phyloP scores from a whole-genome alignment of 129 eudicot species.

The Escallonia rubra region DNA sequence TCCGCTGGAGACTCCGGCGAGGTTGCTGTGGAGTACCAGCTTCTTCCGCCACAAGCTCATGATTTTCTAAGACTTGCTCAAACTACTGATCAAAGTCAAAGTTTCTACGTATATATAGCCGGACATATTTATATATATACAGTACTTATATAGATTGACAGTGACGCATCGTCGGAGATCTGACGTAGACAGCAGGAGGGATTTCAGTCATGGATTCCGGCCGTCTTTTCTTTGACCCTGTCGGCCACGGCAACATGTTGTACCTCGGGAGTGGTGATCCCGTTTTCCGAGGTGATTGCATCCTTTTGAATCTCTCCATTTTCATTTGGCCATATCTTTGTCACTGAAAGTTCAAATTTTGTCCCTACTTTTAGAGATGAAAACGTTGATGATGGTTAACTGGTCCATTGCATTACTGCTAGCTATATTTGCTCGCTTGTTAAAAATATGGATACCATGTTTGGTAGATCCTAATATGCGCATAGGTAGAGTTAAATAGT shows the following conservation, averaged over 20 bases:
- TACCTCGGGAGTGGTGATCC: slow-evolving; percentile 67
- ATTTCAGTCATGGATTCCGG: slow-evolving; percentile 56
- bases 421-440: too few relatives aligned
- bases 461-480: too few relatives aligned
- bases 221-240: slow-evolving; percentile 48
- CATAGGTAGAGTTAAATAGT: too few relatives aligned
- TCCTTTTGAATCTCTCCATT: background rate
- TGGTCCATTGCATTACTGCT: too few relatives aligned
- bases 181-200: slow-evolving; percentile 9
- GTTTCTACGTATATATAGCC: slow-evolving; percentile 2
- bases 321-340: background rate
- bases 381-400: too few relatives aligned
- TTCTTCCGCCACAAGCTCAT: slow-evolving; percentile 97
- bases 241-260: slow-evolving; percentile 59
- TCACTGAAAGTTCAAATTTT: too few relatives aligned
- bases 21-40: slow-evolving; percentile 90
- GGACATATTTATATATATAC: background rate
- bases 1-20: slow-evolving; percentile 84
- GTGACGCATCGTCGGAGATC: slow-evolving; percentile 27
- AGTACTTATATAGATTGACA: slow-evolving; percentile 11
- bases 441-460: too few relatives aligned
- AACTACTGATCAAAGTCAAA: background rate
- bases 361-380: too few relatives aligned
- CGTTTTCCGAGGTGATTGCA: slow-evolving; percentile 51
- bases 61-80: slow-evolving; percentile 46